Percentiles rank a stretch among this genome's conserved stretches.
phyloP scores from a whole-genome alignment of 345 rosid species.

The Populus pruinosa region DNA sequence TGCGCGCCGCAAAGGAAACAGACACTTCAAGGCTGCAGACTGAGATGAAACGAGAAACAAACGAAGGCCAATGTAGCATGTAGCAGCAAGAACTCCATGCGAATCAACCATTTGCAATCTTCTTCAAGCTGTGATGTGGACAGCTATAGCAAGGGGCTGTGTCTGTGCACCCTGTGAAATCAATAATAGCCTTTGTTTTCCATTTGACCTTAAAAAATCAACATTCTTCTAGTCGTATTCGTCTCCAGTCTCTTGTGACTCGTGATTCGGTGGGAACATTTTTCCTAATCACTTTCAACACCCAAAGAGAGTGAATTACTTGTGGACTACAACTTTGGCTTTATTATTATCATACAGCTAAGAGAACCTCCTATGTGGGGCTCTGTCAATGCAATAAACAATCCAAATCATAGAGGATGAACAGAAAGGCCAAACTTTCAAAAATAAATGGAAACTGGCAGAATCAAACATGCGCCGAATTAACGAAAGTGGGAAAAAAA shows the following conservation, averaged over 20 bases:
- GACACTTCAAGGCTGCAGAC: neutral
- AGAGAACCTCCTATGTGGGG: neutral
- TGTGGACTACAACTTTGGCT: neutral
- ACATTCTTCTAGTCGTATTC: neutral
- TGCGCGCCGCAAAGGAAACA: neutral
- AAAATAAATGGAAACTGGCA: neutral
- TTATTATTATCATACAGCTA: neutral
- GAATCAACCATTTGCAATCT: too few species aligned
- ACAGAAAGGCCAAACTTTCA: neutral
- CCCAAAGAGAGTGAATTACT: neutral
- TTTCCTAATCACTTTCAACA: neutral
- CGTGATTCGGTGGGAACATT: neutral
- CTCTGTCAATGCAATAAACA: neutral
- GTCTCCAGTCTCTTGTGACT: neutral
- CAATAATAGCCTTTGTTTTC: too few species aligned
- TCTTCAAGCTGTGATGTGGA: too few species aligned
- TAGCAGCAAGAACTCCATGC: too few species aligned
- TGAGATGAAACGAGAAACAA: too few species aligned
- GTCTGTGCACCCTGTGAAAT: too few species aligned
- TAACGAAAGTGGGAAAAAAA: neutral
- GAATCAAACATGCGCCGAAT: neutral
- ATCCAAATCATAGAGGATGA: constrained; percentile 2
- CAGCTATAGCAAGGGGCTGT: too few species aligned
- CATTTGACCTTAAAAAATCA: too few species aligned
- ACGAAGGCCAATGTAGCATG: too few species aligned